A percentile compares a stretch with the other conserved stretches of the same genome.
These are phyloP conservation scores for Aspergillus sp. DNA, from an alignment of 2,329 filamentous ascomycete species.

Conservation along the genomic window DNA sequence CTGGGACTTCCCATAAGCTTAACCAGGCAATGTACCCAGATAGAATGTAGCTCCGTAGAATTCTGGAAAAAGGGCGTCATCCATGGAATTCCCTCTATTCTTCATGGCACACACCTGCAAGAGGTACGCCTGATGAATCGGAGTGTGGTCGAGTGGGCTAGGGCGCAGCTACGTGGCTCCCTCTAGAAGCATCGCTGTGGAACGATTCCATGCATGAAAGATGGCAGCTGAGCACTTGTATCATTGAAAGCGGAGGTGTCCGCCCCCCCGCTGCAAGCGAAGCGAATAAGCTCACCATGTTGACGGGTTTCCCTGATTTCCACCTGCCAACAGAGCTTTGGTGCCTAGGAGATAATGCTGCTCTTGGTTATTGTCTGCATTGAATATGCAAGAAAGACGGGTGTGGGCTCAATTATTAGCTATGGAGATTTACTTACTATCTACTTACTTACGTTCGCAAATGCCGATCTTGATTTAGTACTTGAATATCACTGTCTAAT, in stretches of 20 bases:
- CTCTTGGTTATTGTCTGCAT: not conserved
- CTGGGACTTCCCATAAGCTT: slow-evolving; percentile 9
- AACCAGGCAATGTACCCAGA: not conserved
- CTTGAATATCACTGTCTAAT: not conserved
- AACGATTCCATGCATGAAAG: slow-evolving; percentile 24
- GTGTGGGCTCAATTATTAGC: slow-evolving; percentile 4
- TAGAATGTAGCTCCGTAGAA: not conserved
- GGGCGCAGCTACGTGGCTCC: slow-evolving; percentile 27
- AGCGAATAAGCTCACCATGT: slow-evolving; percentile 13
- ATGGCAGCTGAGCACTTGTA: slow-evolving; percentile 26
- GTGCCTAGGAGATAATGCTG: slow-evolving; percentile 3
- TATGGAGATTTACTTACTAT: not conserved
- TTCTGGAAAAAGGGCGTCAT: slow-evolving; percentile 4
- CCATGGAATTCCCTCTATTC: slow-evolving; percentile 1
- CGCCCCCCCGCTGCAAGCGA: slow-evolving; percentile 11
- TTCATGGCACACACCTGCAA: slow-evolving; percentile 18
- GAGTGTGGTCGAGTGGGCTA: slow-evolving; percentile 13
- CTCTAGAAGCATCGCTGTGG: slow-evolving; percentile 21
- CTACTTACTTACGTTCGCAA: not conserved
- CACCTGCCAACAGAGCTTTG: slow-evolving; percentile 5
- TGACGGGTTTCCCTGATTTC: slow-evolving; percentile 2
- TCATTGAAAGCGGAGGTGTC: slow-evolving; percentile 12
- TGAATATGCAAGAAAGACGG: slow-evolving; percentile 5
- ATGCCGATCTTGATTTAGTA: slow-evolving; percentile 1
- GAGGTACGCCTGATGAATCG: slow-evolving; percentile 20